Conservation (phyloP, 1,284 basidiomycete genomes). For the Austroboletus niveus region DNA sequence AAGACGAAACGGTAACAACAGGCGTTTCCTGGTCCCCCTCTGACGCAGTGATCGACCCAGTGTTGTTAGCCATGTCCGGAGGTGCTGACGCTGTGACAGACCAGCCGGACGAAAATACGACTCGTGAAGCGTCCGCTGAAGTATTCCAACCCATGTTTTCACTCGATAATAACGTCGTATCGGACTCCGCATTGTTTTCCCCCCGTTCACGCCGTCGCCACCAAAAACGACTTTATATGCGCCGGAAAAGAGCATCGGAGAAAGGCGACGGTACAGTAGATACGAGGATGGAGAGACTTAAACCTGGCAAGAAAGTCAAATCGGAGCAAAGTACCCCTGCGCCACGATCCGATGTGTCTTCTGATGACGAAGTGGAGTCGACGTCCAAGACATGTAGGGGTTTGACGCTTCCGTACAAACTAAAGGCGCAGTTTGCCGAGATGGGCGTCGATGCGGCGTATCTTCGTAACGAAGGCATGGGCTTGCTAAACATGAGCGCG, state of each 20-base stretch:
- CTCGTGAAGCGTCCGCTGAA: not conserved
- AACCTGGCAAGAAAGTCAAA: conserved; percentile 32
- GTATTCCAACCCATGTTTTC: not conserved
- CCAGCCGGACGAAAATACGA: not conserved
- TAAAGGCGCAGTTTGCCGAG: conserved; percentile 40
- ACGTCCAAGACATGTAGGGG: conserved; percentile 31
- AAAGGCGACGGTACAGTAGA: conserved; percentile 2
- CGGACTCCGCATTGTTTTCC: conserved; percentile 35
- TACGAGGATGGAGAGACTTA: conserved; percentile 18
- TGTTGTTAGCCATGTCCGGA: conserved; percentile 20
- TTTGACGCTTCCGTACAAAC: conserved; percentile 43
- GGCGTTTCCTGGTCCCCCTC: not conserved
- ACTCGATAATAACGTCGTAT: conserved; percentile 4
- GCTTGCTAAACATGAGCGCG: conserved; percentile 48
- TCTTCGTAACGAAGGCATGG: conserved; percentile 43
- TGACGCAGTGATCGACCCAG: conserved; percentile 22
- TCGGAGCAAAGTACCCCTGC: conserved; percentile 1
- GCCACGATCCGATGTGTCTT: conserved; percentile 9
- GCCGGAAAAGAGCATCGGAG: conserved; percentile 55
- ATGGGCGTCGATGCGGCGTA: conserved; percentile 43
- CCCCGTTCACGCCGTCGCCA: conserved; percentile 55
- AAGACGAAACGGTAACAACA: too few species aligned
- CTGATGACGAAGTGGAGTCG: conserved; percentile 13
- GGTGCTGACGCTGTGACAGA: not conserved
- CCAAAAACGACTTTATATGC: conserved; percentile 68